Base-by-base conservation (phyloP, 495 filamentous ascomycete genomes). In the Lophiostoma macrostomum region DNA sequence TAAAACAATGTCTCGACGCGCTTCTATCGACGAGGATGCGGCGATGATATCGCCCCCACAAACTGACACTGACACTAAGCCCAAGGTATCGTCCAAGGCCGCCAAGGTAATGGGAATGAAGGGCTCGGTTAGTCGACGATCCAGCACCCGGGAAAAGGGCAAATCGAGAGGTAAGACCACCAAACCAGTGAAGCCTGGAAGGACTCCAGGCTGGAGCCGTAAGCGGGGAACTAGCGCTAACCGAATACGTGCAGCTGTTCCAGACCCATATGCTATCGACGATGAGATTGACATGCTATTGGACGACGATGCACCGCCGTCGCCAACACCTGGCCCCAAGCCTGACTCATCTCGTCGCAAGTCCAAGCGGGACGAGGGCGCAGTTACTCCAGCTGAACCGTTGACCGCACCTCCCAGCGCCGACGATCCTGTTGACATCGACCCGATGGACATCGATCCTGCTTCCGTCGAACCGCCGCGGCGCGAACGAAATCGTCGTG, bases 191-290 rank as follows among this genome's bases (percentile, higher is more conserved):
- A 23, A 48, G 29, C 10, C 20, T 18, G 18, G 30, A 23, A 3
- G 14, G 18, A 1, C n/a, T 28, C 23, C 38, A 38, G 52, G 52
- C 16, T 41, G 42, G 31, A 28, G 39, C 28, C 27, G 36, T 41
- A 39, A 34, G 32, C 49, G 2, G 19, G 39, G 36, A 41, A 24
- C 24, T 30, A 24, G 27, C 50, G 58, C 62, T 65, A 65, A 65
- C 60, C 35, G 25, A 30, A 48, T 32, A 22, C 25, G 25, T 38
- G 32, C 58, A 76, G 73, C 61, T 51, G 70, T 71, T 36, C 79
- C 74, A 34, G 81, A 85, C 63, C 76, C 81, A 4, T 82, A 82
- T 62, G 63, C 76, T 6, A 70, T 82, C 40, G 80, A 82, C 31
- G 75, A 77, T 47, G 81, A 83, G 51, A 64, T 80, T 41, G 75